Evolutionary conservation across 2,329 filamentous ascomycete genomes (phyloP), one percentile per base, ranked within the genome.

Genomic region (Fragosphaeria purpurea): DNA sequence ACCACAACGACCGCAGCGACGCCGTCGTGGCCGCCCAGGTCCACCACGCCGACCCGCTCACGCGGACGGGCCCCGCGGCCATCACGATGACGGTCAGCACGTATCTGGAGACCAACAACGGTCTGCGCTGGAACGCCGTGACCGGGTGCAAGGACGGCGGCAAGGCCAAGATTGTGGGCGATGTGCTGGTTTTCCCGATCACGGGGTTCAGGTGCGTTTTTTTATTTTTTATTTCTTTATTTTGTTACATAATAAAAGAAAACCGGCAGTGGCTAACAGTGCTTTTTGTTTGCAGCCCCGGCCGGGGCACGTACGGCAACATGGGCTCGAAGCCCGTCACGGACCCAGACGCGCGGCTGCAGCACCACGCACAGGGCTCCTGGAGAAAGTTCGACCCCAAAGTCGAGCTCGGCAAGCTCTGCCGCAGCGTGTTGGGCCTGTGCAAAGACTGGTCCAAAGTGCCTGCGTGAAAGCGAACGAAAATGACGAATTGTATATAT

Each of bases 281-380:
- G 11, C 35, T 37, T 37, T 37, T 37, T 11, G 35, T 37, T 37
- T 37, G 35, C 35, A 47, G 34, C 22, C 45, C 45, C 7, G 45
- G 45, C 22, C 35, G 45, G 3, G 35, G 35, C 1, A 10, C 9
- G 10, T 47, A 47, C 45, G 45, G 45, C 11, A 40, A 40, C 37
- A 47, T 47, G 45, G 45, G 45, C 37, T 47, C 45, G 5, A 47
- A 41, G 30, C 45, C 45, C 45, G 10, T 33, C 11, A n/a, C 45
- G 10, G 22, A 47, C 31, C 34, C 37, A 5, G 45, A 47, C 37
- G 45, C 45, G 10, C 35, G 45, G 30, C 45, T 47, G 5, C 7
- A 30, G 22, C 45, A 47, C 37, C 45, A 47, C 30, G 45, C 45
- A 6, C 45, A 47, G 37, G 45, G 45, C 45, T 47, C 45, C 5